Conservation (phyloP, 352 stramenopile species). For the Pythium phragmitis region DNA sequence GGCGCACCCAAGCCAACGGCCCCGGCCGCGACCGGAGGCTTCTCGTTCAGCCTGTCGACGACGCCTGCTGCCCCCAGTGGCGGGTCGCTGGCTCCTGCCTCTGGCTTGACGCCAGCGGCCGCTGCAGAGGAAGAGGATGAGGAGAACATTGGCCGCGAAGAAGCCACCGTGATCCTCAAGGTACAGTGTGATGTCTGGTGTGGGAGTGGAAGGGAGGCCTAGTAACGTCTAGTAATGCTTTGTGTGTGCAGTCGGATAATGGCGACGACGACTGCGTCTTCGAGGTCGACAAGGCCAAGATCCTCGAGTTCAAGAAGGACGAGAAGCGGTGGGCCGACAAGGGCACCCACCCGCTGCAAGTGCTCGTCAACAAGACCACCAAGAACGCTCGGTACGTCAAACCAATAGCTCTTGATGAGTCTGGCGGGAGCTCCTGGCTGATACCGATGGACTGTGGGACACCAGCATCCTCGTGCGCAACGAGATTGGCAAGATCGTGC, state of each 20-base stretch:
- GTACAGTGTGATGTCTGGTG: constrained; percentile 27
- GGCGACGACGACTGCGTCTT: constrained; percentile 74
- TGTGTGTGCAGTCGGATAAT: constrained; percentile 44
- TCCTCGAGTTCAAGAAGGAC: constrained; percentile 86
- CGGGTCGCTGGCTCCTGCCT: constrained; percentile 12
- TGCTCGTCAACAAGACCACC: constrained; percentile 75
- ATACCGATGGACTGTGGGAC: not conserved
- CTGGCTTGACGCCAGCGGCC: constrained; percentile 11
- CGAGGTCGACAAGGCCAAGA: constrained; percentile 72
- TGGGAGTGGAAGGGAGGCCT: not conserved
- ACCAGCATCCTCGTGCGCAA: constrained; percentile 77
- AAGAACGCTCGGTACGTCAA: constrained; percentile 55
- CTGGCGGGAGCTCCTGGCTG: not conserved
- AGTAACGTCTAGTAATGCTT: not conserved
- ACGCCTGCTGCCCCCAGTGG: constrained; percentile 8
- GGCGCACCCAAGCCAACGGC: constrained; percentile 26
- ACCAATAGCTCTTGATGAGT: not conserved
- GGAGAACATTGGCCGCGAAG: constrained; percentile 78
- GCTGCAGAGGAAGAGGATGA: constrained; percentile 59
- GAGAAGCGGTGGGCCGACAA: constrained; percentile 89
- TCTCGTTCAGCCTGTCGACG: constrained; percentile 37
- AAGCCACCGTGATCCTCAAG: constrained; percentile 87
- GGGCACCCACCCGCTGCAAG: constrained; percentile 73
- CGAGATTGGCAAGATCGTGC: constrained; percentile 85
- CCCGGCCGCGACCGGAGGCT: constrained; percentile 26